These are phyloP conservation scores for Betula pendula DNA, from an alignment of 306 rosid genomes.

Conservation along the genomic window DNA sequence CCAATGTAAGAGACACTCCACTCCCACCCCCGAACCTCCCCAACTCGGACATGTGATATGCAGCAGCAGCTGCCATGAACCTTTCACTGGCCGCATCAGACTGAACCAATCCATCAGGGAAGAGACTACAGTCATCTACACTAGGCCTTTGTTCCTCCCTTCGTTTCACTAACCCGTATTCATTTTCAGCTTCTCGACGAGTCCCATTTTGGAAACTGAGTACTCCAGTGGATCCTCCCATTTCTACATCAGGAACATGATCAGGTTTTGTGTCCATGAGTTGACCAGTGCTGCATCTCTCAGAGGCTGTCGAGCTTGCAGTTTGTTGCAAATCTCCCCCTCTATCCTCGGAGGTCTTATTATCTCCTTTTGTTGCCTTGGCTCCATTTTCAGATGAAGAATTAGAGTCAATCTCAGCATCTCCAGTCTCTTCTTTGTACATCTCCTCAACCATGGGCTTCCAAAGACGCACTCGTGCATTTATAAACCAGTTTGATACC, in stretches of 20 bases:
- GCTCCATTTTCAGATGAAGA: conserved; percentile 64
- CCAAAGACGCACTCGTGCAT: conserved; percentile 88
- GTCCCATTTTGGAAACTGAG: conserved; percentile 33
- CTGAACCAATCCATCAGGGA: conserved; percentile 43
- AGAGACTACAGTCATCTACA: conserved; percentile 44
- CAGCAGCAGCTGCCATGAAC: conserved; percentile 47
- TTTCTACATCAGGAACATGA: conserved; percentile 44
- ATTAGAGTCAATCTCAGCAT: conserved; percentile 60
- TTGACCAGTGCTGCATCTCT: conserved; percentile 48
- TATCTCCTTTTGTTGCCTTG: conserved; percentile 51
- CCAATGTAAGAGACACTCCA: conserved; percentile 72
- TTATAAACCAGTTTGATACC: conserved; percentile 93
- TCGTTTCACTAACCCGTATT: conserved; percentile 41
- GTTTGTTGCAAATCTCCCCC: conserved; percentile 61
- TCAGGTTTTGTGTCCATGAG: conserved; percentile 49
- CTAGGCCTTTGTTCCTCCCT: conserved; percentile 48
- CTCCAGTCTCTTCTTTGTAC: conserved; percentile 78
- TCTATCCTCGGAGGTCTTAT: conserved; percentile 41
- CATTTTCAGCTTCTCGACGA: conserved; percentile 37
- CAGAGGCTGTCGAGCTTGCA: conserved; percentile 45
- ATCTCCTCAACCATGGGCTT: conserved; percentile 91
- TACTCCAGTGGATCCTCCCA: conserved; percentile 36
- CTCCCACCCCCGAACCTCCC: conserved; percentile 52
- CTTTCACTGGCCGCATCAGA: conserved; percentile 43
- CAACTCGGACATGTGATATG: conserved; percentile 63